A percentile compares a stretch with the other conserved stretches of the same genome.
These are phyloP conservation scores for Populus nigra DNA, from an alignment of 345 rosid genomes.

Conservation along the genomic window DNA sequence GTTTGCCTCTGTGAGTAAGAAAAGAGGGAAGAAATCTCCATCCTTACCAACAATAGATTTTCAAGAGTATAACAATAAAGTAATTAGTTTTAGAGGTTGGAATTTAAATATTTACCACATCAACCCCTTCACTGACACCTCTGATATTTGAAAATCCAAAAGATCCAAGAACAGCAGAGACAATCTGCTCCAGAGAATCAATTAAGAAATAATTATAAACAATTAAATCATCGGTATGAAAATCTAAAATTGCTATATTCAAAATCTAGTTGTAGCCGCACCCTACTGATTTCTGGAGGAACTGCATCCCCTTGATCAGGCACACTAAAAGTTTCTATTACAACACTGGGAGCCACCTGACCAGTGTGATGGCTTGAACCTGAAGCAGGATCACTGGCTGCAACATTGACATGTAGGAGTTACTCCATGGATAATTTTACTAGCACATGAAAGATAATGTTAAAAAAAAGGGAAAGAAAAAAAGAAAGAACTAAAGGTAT, in stretches of 20 bases:
- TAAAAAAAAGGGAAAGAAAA: neutral
- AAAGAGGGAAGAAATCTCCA: neutral
- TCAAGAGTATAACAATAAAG: neutral
- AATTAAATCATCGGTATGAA: neutral
- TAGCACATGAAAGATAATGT: neutral
- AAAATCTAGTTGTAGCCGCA: conserved; percentile 28
- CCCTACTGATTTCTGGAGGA: conserved; percentile 70
- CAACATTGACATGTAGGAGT: conserved; percentile 12
- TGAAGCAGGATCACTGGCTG: conserved; percentile 40
- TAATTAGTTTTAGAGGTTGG: conserved; percentile 4
- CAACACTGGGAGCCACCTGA: conserved; percentile 49
- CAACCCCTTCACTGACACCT: conserved; percentile 45
- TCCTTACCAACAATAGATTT: neutral
- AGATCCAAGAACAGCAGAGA: conserved; percentile 73
- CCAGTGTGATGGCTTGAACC: conserved; percentile 37
- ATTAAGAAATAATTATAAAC: neutral
- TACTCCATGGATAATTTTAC: neutral
- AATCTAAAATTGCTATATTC: neutral
- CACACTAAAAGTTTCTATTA: conserved; percentile 60
- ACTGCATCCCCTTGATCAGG: conserved; percentile 74
- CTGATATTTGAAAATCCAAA: conserved; percentile 54
- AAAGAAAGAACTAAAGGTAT: neutral
- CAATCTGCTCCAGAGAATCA: conserved; percentile 45
- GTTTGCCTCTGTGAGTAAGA: neutral
- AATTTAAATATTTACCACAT: conserved; percentile 34